A percentile compares a stretch with the other conserved stretches of the same genome.
Evolutionary conservation across 495 filamentous ascomycete species (phyloP).

Genomic region (Aspergillus haitiensis): DNA sequence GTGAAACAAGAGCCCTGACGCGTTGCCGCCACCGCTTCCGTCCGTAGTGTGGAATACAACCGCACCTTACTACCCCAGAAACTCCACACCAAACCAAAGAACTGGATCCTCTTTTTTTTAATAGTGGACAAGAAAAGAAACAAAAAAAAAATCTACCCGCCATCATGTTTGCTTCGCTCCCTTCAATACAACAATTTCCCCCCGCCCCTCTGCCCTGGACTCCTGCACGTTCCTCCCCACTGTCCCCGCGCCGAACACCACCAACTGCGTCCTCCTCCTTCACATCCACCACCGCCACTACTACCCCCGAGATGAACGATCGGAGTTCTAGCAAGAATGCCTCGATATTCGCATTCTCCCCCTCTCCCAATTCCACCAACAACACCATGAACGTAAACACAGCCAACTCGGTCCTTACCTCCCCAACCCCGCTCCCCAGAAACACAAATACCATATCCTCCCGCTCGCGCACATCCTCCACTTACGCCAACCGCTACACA

Average conservation of each 20-base stretch:
- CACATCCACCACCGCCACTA: slow-evolving; percentile 10
- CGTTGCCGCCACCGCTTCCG: too few relatives aligned
- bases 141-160: too few relatives aligned
- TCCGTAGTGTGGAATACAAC: neutral
- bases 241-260: slow-evolving; percentile 36
- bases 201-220: slow-evolving; percentile 44
- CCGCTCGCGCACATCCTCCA: slow-evolving; percentile 4
- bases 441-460: slow-evolving; percentile 9
- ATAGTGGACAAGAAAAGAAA: neutral
- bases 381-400: slow-evolving; percentile 32
- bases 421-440: slow-evolving; percentile 4
- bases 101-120: too few relatives aligned
- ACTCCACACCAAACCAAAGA: neutral
- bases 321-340: neutral
- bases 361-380: slow-evolving; percentile 15
- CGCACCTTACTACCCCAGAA: neutral
- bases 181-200: slow-evolving; percentile 32
- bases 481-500: slow-evolving; percentile 16
- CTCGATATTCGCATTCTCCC: slow-evolving; percentile 11
- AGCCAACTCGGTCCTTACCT: slow-evolving; percentile 33
- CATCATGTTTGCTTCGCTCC: slow-evolving; percentile 35
- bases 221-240: slow-evolving; percentile 53
- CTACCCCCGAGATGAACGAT: slow-evolving; percentile 9
- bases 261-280: slow-evolving; percentile 12
- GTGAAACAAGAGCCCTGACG: too few relatives aligned